Evolutionary conservation across 768 basidiomycete genomes (phyloP).

Genomic region (Tricholoma saponaceum): DNA sequence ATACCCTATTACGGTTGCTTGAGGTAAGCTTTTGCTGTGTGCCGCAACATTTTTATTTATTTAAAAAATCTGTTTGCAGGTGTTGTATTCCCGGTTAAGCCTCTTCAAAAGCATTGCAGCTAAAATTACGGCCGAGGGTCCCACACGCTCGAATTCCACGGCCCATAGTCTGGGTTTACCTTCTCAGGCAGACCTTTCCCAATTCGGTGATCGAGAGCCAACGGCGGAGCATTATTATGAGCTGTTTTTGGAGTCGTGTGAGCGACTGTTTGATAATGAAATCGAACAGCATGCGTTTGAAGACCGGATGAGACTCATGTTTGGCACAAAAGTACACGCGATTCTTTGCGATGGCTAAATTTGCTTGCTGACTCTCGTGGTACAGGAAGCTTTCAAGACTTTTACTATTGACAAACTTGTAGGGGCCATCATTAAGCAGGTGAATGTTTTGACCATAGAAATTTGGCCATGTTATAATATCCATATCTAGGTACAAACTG

Average conservation of each 20-base stretch:
- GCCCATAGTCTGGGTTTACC: conserved; percentile 27
- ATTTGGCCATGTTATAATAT: not conserved
- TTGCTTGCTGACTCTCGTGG: not conserved
- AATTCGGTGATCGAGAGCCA: conserved; percentile 30
- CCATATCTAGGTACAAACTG: conserved; percentile 51
- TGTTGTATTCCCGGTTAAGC: conserved; percentile 77
- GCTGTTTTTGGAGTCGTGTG: conserved; percentile 80
- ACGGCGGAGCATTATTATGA: conserved; percentile 74
- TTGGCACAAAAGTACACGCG: conserved; percentile 65
- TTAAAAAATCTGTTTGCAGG: conserved; percentile 37
- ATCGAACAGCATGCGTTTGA: conserved; percentile 85
- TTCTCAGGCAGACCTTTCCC: conserved; percentile 20
- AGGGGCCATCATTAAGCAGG: conserved; percentile 86
- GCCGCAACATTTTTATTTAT: not conserved
- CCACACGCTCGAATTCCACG: conserved; percentile 16
- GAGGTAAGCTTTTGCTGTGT: conserved; percentile 54
- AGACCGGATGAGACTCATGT: conserved; percentile 85
- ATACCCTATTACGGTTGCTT: conserved; percentile 77
- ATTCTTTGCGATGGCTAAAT: not conserved
- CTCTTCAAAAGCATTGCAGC: conserved; percentile 71
- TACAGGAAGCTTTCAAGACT: conserved; percentile 74
- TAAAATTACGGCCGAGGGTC: conserved; percentile 33
- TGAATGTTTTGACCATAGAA: conserved; percentile 22
- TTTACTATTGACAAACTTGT: conserved; percentile 95
- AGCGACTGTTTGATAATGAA: conserved; percentile 89